Evolutionary conservation across 2,329 filamentous ascomycete genomes (phyloP).

Genomic region (Colletotrichum sansevieriae): DNA sequence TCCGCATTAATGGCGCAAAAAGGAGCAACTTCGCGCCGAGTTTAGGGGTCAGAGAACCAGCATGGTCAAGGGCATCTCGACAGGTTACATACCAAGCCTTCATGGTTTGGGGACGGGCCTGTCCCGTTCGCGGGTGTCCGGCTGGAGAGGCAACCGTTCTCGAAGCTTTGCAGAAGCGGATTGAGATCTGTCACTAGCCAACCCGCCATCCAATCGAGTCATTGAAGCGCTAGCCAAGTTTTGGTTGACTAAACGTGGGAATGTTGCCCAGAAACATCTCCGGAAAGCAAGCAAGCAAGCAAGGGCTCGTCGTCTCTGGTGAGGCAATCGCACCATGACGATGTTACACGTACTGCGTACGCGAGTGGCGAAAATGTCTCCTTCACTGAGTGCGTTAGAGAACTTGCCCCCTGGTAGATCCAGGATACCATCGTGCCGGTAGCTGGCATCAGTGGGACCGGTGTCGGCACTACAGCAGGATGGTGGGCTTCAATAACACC

Average conservation of each 20-base stretch:
- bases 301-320: neutral
- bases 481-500: slow-evolving; percentile 19
- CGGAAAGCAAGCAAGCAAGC: slow-evolving; percentile 20
- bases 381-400: slow-evolving; percentile 7
- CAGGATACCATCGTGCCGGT: slow-evolving; percentile 13
- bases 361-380: slow-evolving; percentile 19
- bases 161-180: slow-evolving; percentile 27
- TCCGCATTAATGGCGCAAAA: slow-evolving; percentile 31
- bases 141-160: slow-evolving; percentile 32
- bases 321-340: neutral
- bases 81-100: slow-evolving; percentile 25
- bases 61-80: slow-evolving; percentile 36
- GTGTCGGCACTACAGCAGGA: slow-evolving; percentile 23
- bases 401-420: slow-evolving; percentile 1
- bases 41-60: slow-evolving; percentile 10
- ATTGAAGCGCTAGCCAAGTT: slow-evolving; percentile 8
- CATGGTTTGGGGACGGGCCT: slow-evolving; percentile 26
- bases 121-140: slow-evolving; percentile 21
- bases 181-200: slow-evolving; percentile 23
- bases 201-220: slow-evolving; percentile 28
- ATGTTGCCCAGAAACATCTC: slow-evolving; percentile 8
- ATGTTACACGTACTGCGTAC: neutral
- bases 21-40: slow-evolving; percentile 1
- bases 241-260: slow-evolving; percentile 26
- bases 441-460: slow-evolving; percentile 24